Evolutionary conservation across 306 rosid genomes (phyloP), one percentile per base, ranked within the genome.

Genomic region (Cucurbita argyrosperma): DNA sequence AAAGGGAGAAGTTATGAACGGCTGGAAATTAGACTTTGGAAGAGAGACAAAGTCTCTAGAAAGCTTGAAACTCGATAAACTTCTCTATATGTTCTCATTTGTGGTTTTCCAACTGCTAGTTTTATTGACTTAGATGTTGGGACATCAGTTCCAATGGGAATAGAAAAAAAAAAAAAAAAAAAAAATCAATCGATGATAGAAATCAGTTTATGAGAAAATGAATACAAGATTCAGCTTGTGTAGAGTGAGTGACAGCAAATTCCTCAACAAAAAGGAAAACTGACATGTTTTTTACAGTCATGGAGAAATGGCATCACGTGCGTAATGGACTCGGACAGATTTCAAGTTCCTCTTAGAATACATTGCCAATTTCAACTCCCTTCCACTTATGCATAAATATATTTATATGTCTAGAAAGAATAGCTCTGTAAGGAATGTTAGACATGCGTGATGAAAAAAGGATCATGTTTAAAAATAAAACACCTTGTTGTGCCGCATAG

Each of bases 401-500:
- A 46, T 13, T 7, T 18, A 61, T 7, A 14, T 10, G 15, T 6
- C 45, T 11, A 21, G 52, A 8, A 65, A 4, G 39, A 66, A 66
- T 42, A 67, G 40, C 40, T 68, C n/a, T 4, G 42, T 26, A 69
- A 49, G 49, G 42, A 21, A 68, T 68, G 54, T 4, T 21, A 26
- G 13, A 68, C 14, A 26, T 21, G 23, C 39, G 7, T 46, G 26
- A 23, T 68, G 51, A 47, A 23, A 47, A 38, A 30, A 23, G 6
- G 10, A 47, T 13, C 21, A 13, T 68, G 4, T 49, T 68, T 63
- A 38, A 78, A 26, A 79, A 65, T 64, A 75, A 70, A 74, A 70
- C 52, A 94, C 99, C 97, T 91, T 42, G 79, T 88, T 65, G 97
- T 88, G 91, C 79, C 5, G 86, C 99, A 94, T 18, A 88, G 76